Evolutionary conservation across 1,284 basidiomycete species (phyloP).

Genomic region (Tilletiopsis washingtonensis): DNA sequence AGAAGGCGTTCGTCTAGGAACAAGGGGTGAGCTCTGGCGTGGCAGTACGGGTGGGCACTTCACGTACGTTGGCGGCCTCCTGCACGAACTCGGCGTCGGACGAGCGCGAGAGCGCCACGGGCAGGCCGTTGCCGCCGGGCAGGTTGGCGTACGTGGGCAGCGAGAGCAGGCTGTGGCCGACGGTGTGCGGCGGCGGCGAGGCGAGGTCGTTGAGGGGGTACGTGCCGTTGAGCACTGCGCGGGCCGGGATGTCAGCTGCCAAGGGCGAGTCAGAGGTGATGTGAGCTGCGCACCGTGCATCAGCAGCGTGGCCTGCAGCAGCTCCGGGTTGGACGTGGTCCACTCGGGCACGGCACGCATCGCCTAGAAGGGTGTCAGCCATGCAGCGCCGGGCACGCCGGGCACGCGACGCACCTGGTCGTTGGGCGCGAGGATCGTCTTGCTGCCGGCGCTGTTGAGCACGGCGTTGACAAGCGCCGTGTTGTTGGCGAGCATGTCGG

Average conservation of each 20-base stretch:
- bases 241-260: no score
- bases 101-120: constrained; percentile 19
- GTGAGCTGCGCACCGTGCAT: no score
- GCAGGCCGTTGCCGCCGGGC: constrained; percentile 31
- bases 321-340: constrained; percentile 21
- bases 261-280: no score
- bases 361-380: no score
- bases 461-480: background rate
- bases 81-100: constrained; percentile 9
- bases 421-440: background rate
- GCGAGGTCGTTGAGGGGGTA: constrained; percentile 16
- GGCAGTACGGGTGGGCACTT: no score
- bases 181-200: constrained; percentile 20
- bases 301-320: constrained; percentile 25
- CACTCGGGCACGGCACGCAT: constrained; percentile 16
- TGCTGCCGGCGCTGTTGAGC: background rate
- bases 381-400: no score
- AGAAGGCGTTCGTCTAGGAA: constrained; percentile 11
- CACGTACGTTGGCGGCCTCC: constrained; percentile 31
- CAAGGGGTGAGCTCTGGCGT: no score
- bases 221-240: constrained; percentile 17
- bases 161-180: constrained; percentile 27
- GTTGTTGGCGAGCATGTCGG: background rate
- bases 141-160: constrained; percentile 10
- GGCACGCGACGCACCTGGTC: no score